A percentile compares a stretch with the other conserved stretches of the same genome.
These are phyloP conservation scores for Candida xyloterini DNA, from an alignment of 805 yeast species.

Conservation along the genomic window DNA sequence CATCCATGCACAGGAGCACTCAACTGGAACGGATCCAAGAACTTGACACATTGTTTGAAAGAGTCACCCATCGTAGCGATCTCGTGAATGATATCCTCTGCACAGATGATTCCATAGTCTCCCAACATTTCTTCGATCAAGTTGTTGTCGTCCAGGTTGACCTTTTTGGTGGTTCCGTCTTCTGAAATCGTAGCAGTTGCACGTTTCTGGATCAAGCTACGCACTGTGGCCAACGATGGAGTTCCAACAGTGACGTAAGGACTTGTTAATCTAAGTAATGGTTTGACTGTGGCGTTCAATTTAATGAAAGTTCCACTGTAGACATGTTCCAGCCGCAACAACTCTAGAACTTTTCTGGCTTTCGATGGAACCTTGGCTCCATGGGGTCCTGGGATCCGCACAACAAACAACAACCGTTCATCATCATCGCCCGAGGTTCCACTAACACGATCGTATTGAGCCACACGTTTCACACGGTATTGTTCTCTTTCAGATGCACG, in stretches of 20 bases:
- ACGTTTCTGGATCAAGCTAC: conserved; percentile 75
- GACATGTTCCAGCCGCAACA: conserved; percentile 56
- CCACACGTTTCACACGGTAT: conserved; percentile 63
- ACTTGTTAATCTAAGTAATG: conserved; percentile 62
- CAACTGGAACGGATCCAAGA: conserved; percentile 68
- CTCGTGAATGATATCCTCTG: conserved; percentile 78
- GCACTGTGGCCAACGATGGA: conserved; percentile 70
- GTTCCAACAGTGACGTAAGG: conserved; percentile 73
- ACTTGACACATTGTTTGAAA: conserved; percentile 57
- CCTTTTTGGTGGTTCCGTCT: conserved; percentile 30
- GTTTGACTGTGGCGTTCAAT: conserved; percentile 54
- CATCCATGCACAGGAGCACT: conserved; percentile 71
- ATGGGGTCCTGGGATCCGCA: conserved; percentile 63
- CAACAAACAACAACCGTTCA: conserved; percentile 56
- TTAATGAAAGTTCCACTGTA: conserved; percentile 74
- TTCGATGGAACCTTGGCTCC: conserved; percentile 66
- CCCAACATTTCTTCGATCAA: conserved; percentile 70
- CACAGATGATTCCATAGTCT: conserved; percentile 69
- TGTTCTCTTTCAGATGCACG: conserved; percentile 64
- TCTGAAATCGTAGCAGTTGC: conserved; percentile 47
- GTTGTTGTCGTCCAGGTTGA: conserved; percentile 69
- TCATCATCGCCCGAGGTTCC: conserved; percentile 33
- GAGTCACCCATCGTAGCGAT: conserved; percentile 59
- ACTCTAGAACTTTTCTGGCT: conserved; percentile 54
- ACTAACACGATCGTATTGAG: conserved; percentile 46